These are phyloP conservation scores for Paratinospora sagittata DNA, from an alignment of 164 flowering plant species.

Conservation along the genomic window DNA sequence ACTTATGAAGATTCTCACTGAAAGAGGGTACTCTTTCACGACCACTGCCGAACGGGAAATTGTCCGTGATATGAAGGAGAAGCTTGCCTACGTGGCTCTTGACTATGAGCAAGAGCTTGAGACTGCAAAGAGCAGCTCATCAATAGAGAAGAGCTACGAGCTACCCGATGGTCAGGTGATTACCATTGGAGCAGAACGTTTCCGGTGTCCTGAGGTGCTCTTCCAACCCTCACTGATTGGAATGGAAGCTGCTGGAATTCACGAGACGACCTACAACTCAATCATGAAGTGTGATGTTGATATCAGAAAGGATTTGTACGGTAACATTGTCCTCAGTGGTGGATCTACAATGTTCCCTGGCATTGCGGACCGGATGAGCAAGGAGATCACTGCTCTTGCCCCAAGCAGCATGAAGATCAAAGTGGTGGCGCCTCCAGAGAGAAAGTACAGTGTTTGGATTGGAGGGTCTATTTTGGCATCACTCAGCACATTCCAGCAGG, in stretches of 20 bases:
- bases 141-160: slow-evolving; percentile 70
- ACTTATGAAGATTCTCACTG: slow-evolving; percentile 66
- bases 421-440: slow-evolving; percentile 88
- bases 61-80: slow-evolving; percentile 73
- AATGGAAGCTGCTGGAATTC: slow-evolving; percentile 77
- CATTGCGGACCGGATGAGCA: slow-evolving; percentile 86
- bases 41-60: slow-evolving; percentile 80
- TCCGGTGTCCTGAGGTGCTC: slow-evolving; percentile 83
- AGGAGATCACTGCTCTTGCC: slow-evolving; percentile 75
- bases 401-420: slow-evolving; percentile 90
- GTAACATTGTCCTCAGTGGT: slow-evolving; percentile 81
- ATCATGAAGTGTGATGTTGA: slow-evolving; percentile 87
- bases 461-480: slow-evolving; percentile 82
- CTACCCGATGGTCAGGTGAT: slow-evolving; percentile 79
- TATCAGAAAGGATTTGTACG: slow-evolving; percentile 72
- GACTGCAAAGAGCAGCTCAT: slow-evolving; percentile 55
- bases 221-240: slow-evolving; percentile 82
- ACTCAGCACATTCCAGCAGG: slow-evolving; percentile 79
- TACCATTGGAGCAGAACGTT: slow-evolving; percentile 82
- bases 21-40: slow-evolving; percentile 67
- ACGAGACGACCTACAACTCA: slow-evolving; percentile 74
- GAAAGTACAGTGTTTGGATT: slow-evolving; percentile 90
- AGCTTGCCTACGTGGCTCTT: slow-evolving; percentile 60
- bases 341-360: slow-evolving; percentile 87
- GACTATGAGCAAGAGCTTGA: slow-evolving; percentile 68